A percentile compares a stretch with the other conserved stretches of the same genome.
phyloP scores from a whole-genome alignment of 495 filamentous ascomycete genomes.

The Aeminium ludgeri region DNA sequence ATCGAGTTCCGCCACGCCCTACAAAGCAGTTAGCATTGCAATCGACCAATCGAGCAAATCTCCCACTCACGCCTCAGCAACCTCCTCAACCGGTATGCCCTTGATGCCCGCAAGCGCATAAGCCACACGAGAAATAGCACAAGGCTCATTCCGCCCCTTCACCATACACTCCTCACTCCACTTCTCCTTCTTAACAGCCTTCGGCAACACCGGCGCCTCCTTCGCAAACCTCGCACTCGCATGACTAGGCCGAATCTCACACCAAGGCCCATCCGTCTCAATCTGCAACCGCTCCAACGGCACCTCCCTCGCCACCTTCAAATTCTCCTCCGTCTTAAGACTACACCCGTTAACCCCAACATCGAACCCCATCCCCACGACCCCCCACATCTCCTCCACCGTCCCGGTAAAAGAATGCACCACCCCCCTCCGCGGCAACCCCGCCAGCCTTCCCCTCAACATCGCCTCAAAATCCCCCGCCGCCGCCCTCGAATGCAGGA shows the following conservation, averaged over 20 bases:
- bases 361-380: slow-evolving; percentile 61
- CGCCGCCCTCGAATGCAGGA: slow-evolving; percentile 77
- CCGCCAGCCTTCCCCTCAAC: slow-evolving; percentile 33
- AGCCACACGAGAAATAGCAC: slow-evolving; percentile 67
- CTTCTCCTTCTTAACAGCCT: slow-evolving; percentile 77
- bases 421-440: slow-evolving; percentile 53
- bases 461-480: slow-evolving; percentile 63
- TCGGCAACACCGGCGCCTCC: slow-evolving; percentile 24
- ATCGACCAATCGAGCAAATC: not conserved
- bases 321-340: slow-evolving; percentile 79
- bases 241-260: slow-evolving; percentile 48
- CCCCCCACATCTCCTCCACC: slow-evolving; percentile 56
- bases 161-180: slow-evolving; percentile 69
- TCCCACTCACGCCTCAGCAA: slow-evolving; percentile 56
- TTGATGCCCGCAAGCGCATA: slow-evolving; percentile 73
- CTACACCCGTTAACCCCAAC: slow-evolving; percentile 84
- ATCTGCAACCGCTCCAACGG: slow-evolving; percentile 62
- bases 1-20: slow-evolving; percentile 70
- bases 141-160: slow-evolving; percentile 85
- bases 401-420: slow-evolving; percentile 90
- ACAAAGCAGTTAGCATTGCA: slow-evolving; percentile 4
- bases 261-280: slow-evolving; percentile 92
- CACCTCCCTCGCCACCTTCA: slow-evolving; percentile 61
- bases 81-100: slow-evolving; percentile 57
- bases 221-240: slow-evolving; percentile 42